Evolutionary conservation across 1,139 yeast genomes (phyloP), one percentile per base, ranked within the genome.

Genomic region (Suhomyces panamericanus): DNA sequence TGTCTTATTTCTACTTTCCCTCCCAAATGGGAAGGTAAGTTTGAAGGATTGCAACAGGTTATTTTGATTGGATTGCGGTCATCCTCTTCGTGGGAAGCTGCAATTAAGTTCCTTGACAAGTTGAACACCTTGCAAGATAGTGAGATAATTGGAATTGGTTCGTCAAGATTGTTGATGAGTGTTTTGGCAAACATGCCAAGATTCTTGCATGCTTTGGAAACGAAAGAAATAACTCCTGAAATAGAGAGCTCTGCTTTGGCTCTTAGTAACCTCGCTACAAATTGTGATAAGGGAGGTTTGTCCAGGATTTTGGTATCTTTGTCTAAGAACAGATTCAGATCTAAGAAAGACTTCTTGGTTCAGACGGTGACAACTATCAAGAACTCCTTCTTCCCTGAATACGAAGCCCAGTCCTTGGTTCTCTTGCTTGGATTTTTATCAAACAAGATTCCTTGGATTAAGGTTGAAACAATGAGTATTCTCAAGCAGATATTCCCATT

Each of bases 1-100:
- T 85, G 95, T 62, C 72, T 91, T 46, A 79, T 88, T 16, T 80
- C 95, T 0, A 86, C 95, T 0, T 93, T 91, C 61, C 99, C 99
- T 0, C 85, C 95, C 0, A 86, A 87, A 52, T 95, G 99, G 99
- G 96, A 89, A 58, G 96, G 97, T 1, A 78, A 83, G 44, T 93
- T 91, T 62, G 93, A 85, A 57, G 99, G 99, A 0, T 69, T 95
- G 10, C 96, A 90, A 55, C 83, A 79, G 42, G 77, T 85, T 27
- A 81, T 91, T 0, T 70, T 88, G 75, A 81, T 81, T 38, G 99
- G 99, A 0, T 69, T 93, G 49, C 70, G 96, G 43, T 90, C 97
- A 0, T 73, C 91, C 1, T 78, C 81, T 38, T 80, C 96, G 0
- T 87, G 86, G 73, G 96, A 87, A 13, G 83, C 87, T 11, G 79